Evolutionary conservation across 768 basidiomycete genomes (phyloP).

Genomic region (Auricularia auricula-judae): DNA sequence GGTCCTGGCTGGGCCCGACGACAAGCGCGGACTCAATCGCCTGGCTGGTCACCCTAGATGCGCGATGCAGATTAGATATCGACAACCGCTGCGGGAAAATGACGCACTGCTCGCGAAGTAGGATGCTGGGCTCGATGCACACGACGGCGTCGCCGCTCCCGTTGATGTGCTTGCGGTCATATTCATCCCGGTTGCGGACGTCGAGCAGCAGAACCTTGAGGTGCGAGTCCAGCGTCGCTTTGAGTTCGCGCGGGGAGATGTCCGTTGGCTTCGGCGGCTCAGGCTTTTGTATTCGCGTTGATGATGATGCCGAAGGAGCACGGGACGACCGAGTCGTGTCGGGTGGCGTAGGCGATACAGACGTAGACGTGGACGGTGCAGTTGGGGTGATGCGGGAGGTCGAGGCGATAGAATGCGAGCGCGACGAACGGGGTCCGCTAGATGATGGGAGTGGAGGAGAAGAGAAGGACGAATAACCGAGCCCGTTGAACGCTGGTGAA

Average conservation of each 20-base stretch:
- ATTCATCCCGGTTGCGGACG: slow-evolving; percentile 68
- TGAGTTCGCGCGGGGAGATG: slow-evolving; percentile 47
- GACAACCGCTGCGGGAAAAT: background rate
- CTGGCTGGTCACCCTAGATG: slow-evolving; percentile 47
- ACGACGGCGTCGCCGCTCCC: slow-evolving; percentile 44
- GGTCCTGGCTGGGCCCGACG: slow-evolving; percentile 60
- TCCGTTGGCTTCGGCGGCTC: slow-evolving; percentile 50
- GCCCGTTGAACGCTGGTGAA: slow-evolving; percentile 33
- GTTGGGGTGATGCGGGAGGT: slow-evolving; percentile 1
- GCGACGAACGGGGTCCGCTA: slow-evolving; percentile 16
- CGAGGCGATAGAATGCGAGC: slow-evolving; percentile 2
- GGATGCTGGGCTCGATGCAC: slow-evolving; percentile 76
- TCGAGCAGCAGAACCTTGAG: slow-evolving; percentile 68
- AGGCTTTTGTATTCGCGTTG: slow-evolving; percentile 49
- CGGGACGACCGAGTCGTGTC: slow-evolving; percentile 18
- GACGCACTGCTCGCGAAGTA: slow-evolving; percentile 56
- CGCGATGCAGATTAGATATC: background rate
- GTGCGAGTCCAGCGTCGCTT: slow-evolving; percentile 33
- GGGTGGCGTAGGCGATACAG: slow-evolving; percentile 10
- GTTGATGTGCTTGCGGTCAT: slow-evolving; percentile 58
- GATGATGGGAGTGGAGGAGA: slow-evolving; percentile 1
- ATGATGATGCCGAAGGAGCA: slow-evolving; percentile 21
- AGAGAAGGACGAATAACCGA: slow-evolving; percentile 14
- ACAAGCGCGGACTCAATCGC: slow-evolving; percentile 66
- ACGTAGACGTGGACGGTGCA: slow-evolving; percentile 2